phyloP scores from a whole-genome alignment of 106 monocot genomes.

The Dendrobium catenatum region DNA sequence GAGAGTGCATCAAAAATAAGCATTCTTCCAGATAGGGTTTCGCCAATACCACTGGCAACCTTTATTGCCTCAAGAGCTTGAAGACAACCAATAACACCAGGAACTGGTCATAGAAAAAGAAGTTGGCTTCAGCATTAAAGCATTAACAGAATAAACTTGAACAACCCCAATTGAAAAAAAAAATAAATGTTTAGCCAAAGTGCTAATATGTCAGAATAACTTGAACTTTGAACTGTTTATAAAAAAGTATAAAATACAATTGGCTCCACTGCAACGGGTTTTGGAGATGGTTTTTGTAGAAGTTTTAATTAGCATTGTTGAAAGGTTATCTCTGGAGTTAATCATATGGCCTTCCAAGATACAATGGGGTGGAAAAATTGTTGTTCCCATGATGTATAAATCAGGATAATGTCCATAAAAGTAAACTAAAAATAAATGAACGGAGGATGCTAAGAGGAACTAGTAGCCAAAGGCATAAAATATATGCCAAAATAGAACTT shows the following conservation, averaged over 20 bases:
- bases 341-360: background rate
- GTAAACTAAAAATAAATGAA: background rate
- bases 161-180: background rate
- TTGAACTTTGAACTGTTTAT: background rate
- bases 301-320: too few relatives aligned
- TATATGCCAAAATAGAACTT: background rate
- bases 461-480: background rate
- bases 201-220: background rate
- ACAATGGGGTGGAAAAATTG: background rate
- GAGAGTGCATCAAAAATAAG: slow-evolving; percentile 92
- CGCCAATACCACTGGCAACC: slow-evolving; percentile 74
- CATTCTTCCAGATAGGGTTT: slow-evolving; percentile 86
- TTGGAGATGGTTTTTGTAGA: too few relatives aligned
- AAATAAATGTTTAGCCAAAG: background rate
- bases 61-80: slow-evolving; percentile 99
- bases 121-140: background rate
- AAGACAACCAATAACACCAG: slow-evolving; percentile 93
- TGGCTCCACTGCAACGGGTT: too few relatives aligned
- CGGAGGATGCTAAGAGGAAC: background rate
- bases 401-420: background rate
- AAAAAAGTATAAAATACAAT: background rate
- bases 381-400: background rate
- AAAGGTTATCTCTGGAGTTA: too few relatives aligned
- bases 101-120: slow-evolving; percentile 46
- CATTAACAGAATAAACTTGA: background rate